Conservation (phyloP, 2,329 filamentous ascomycete species). For the Blastomyces gilchristii region DNA sequence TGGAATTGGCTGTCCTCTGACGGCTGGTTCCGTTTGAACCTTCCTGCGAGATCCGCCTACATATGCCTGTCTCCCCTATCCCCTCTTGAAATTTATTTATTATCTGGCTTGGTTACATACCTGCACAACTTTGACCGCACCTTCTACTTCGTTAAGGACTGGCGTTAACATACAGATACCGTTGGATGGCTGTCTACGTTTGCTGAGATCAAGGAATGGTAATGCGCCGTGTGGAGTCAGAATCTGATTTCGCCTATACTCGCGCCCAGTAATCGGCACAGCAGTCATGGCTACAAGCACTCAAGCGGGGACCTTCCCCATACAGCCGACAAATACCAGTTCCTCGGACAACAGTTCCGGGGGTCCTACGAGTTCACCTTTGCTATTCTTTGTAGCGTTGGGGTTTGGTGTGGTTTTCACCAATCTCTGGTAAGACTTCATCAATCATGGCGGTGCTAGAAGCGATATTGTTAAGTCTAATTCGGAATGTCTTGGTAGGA, state of each 20-base stretch:
- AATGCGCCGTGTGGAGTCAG: neutral
- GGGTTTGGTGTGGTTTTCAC: slow-evolving; percentile 98
- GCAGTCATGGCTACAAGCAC: neutral
- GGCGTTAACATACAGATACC: neutral
- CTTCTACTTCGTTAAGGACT: neutral
- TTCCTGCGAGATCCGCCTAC: no score
- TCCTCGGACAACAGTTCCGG: slow-evolving; percentile 15
- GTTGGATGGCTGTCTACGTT: neutral
- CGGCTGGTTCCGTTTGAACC: neutral
- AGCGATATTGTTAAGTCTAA: neutral
- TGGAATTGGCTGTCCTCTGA: neutral
- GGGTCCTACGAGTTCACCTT: slow-evolving; percentile 57
- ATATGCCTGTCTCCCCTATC: neutral
- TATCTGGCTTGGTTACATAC: neutral
- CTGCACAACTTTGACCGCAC: neutral
- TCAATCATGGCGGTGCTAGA: neutral
- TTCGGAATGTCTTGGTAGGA: slow-evolving; percentile 49
- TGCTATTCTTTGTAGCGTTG: slow-evolving; percentile 87
- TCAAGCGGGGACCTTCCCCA: neutral
- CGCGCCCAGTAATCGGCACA: neutral
- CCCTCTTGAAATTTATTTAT: neutral
- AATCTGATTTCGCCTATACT: neutral
- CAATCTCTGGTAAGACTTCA: slow-evolving; percentile 76
- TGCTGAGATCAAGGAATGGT: slow-evolving; percentile 2
- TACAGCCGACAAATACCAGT: neutral